Conservation (phyloP, 768 basidiomycete genomes). For the Chalciporus sphaerocephalus region DNA sequence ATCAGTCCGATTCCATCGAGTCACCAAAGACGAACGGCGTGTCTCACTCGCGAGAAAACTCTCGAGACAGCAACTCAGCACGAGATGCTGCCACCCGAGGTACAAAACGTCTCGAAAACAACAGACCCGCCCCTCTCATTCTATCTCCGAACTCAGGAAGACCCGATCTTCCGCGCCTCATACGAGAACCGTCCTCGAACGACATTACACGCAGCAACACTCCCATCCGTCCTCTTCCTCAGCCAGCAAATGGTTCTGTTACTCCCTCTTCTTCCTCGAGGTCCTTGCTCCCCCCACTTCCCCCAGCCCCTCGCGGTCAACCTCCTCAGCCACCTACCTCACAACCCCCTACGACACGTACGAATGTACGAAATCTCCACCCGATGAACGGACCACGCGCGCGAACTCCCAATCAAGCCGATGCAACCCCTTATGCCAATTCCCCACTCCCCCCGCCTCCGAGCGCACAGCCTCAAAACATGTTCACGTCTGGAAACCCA, state of each 20-base stretch:
- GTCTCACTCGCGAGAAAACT: conserved; percentile 22
- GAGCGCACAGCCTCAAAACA: conserved; percentile 23
- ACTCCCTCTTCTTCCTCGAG: conserved; percentile 32
- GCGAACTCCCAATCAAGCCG: conserved; percentile 56
- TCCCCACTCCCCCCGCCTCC: conserved; percentile 43
- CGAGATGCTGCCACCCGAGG: conserved; percentile 30
- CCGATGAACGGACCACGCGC: conserved; percentile 32
- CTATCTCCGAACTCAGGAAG: conserved; percentile 52
- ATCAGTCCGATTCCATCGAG: conserved; percentile 1
- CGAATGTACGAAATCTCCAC: conserved; percentile 29
- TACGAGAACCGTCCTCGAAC: conserved; percentile 53
- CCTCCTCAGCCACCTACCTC: conserved; percentile 46
- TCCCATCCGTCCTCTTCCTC: conserved; percentile 30
- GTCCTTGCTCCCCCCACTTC: conserved; percentile 57
- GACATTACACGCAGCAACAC: conserved; percentile 44
- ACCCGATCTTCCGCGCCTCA: conserved; percentile 66
- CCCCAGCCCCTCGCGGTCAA: conserved; percentile 64
- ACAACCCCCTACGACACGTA: conserved; percentile 33
- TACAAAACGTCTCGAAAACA: conserved; percentile 51
- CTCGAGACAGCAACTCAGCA: conserved; percentile 13
- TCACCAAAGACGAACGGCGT: conserved; percentile 6
- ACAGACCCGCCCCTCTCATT: conserved; percentile 78
- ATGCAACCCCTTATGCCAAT: conserved; percentile 43
- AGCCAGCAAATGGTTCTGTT: conserved; percentile 14
- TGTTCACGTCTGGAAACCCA: conserved; percentile 35